A percentile compares a stretch with the other conserved stretches of the same genome.
Evolutionary conservation across 495 filamentous ascomycete species (phyloP).

Genomic region (Trypethelium eluteriae): DNA sequence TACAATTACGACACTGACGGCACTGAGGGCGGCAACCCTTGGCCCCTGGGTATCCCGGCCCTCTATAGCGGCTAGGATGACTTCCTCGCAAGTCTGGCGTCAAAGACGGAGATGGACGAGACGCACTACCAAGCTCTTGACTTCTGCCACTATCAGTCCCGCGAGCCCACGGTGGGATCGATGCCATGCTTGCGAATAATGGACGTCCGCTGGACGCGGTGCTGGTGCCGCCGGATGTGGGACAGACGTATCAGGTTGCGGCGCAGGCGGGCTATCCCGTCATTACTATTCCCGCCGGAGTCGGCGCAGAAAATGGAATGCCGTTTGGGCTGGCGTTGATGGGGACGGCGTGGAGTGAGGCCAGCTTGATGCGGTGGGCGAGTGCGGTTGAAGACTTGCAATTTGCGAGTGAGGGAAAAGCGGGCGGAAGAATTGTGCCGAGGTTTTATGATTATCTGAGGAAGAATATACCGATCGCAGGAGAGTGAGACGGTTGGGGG

Average conservation of each 20-base stretch:
- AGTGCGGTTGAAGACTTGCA: constrained; percentile 64
- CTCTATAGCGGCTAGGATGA: constrained; percentile 65
- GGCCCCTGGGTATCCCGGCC: constrained; percentile 48
- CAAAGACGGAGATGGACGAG: constrained; percentile 54
- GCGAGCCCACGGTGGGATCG: constrained; percentile 62
- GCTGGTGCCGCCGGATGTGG: constrained; percentile 60
- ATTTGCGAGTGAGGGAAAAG: constrained; percentile 25
- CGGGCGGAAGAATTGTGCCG: background rate
- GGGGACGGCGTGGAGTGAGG: constrained; percentile 58
- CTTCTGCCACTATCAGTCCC: constrained; percentile 51
- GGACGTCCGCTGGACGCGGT: constrained; percentile 48
- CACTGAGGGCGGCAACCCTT: constrained; percentile 60
- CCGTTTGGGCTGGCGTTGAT: constrained; percentile 63
- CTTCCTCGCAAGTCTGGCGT: constrained; percentile 53
- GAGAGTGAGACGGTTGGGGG: background rate
- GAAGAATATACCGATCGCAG: background rate
- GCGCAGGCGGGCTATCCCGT: constrained; percentile 61
- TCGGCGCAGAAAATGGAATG: constrained; percentile 51
- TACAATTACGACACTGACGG: constrained; percentile 61
- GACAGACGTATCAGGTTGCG: constrained; percentile 49
- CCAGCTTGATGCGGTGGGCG: constrained; percentile 52
- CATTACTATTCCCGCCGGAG: constrained; percentile 58
- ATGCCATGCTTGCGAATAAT: constrained; percentile 50
- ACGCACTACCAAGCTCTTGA: constrained; percentile 57
- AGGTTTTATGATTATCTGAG: background rate